These are phyloP conservation scores for Apophysomyces sp. DNA, from an alignment of 371 early-diverging fungal genomes.

Conservation along the genomic window DNA sequence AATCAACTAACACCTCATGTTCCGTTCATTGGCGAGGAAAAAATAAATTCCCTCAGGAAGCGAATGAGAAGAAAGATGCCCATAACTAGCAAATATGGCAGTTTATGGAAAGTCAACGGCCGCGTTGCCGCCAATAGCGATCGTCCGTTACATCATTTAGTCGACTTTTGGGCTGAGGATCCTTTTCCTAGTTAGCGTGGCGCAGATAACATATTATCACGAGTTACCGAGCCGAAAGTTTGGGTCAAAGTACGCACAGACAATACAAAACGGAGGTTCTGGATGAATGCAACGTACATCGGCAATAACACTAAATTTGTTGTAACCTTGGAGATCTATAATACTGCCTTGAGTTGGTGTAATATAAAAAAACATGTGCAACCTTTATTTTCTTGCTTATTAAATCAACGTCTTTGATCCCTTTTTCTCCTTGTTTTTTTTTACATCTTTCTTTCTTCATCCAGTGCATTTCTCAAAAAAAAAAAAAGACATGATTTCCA, in stretches of 20 bases:
- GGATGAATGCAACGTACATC: neutral
- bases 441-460: slow-evolving; percentile 3
- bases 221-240: neutral
- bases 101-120: neutral
- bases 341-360: neutral
- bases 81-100: neutral
- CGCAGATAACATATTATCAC: neutral
- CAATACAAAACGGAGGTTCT: neutral
- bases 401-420: slow-evolving; percentile 2
- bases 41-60: neutral
- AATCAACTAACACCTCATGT: neutral
- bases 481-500: neutral
- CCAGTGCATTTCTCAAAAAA: neutral
- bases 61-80: neutral
- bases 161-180: neutral
- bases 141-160: neutral
- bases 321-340: neutral
- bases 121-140: neutral
- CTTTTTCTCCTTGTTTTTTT: neutral
- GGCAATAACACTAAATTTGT: neutral
- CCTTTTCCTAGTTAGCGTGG: neutral
- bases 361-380: neutral
- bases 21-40: neutral
- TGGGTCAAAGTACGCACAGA: neutral
- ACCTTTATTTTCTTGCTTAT: neutral